A percentile compares a stretch with the other conserved stretches of the same genome.
phyloP scores from a whole-genome alignment of 2,329 filamentous ascomycete genomes.

The Aureobasidium sp. region DNA sequence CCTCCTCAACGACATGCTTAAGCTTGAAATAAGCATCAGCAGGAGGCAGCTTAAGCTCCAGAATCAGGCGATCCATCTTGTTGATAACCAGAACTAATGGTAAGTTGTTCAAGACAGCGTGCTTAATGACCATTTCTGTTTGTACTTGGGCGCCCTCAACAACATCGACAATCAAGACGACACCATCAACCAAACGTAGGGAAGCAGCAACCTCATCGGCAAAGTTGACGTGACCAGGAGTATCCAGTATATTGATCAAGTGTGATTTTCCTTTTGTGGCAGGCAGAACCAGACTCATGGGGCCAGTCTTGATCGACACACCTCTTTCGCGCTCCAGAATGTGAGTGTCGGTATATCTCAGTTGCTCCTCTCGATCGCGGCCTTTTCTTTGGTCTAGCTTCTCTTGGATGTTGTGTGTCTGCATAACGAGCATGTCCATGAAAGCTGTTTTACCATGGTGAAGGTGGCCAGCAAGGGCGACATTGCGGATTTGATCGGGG shows the following conservation, averaged over 20 bases:
- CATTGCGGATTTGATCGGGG: constrained; percentile 86
- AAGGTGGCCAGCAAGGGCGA: constrained; percentile 84
- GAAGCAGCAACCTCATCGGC: constrained; percentile 92
- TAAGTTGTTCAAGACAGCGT: constrained; percentile 83
- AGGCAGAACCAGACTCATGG: constrained; percentile 88
- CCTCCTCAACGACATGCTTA: constrained; percentile 96
- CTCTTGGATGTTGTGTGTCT: constrained; percentile 83
- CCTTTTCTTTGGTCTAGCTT: constrained; percentile 75
- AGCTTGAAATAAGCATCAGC: constrained; percentile 98
- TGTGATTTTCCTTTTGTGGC: constrained; percentile 90
- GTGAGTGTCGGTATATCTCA: constrained; percentile 92
- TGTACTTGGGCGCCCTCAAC: constrained; percentile 99
- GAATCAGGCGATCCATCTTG: constrained; percentile 91
- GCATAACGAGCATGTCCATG: constrained; percentile 94
- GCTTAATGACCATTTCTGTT: constrained; percentile 94
- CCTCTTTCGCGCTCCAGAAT: constrained; percentile 83
- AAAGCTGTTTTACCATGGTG: constrained; percentile 98
- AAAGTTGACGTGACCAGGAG: constrained; percentile 96
- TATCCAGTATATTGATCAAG: constrained; percentile 90
- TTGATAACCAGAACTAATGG: constrained; percentile 88
- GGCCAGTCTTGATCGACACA: constrained; percentile 83
- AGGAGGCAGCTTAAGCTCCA: constrained; percentile 89
- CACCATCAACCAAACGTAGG: constrained; percentile 79
- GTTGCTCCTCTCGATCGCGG: constrained; percentile 75
- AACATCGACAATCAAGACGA: constrained; percentile 90